A percentile compares a stretch with the other conserved stretches of the same genome.
Evolutionary conservation across 768 basidiomycete species (phyloP).

Genomic region (Podaxis mareebaensis): DNA sequence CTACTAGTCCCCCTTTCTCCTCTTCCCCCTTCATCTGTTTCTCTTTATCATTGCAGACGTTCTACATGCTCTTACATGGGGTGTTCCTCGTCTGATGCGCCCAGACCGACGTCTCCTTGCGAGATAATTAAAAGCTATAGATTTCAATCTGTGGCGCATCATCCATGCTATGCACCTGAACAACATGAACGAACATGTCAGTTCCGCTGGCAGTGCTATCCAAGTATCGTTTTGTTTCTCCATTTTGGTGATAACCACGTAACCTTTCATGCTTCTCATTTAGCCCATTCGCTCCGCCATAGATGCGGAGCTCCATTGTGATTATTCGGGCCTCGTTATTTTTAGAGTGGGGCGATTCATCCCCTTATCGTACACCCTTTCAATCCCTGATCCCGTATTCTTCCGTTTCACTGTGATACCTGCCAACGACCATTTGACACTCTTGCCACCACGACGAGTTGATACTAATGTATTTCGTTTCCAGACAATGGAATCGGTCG

Average conservation of each 20-base stretch:
- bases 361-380: neutral
- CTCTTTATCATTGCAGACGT: neutral
- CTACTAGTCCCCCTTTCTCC: neutral
- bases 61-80: neutral
- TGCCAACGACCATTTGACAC: neutral
- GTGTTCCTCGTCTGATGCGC: too few species aligned
- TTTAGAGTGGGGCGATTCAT: neutral
- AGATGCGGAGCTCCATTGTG: neutral
- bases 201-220: too few species aligned
- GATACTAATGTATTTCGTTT: neutral
- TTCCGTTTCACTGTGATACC: neutral
- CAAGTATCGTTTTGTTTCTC: too few species aligned
- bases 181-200: too few species aligned
- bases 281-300: neutral
- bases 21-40: neutral
- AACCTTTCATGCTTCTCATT: neutral
- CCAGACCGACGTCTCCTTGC: too few species aligned
- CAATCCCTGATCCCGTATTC: neutral
- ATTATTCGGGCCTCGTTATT: neutral
- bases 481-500: conserved; percentile 29
- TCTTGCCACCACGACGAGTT: neutral
- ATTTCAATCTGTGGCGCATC: too few species aligned
- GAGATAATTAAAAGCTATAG: too few species aligned
- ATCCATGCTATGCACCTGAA: too few species aligned
- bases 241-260: neutral